Base-by-base conservation (phyloP, 2,329 filamentous ascomycete species). In the Polychaeton citri region DNA sequence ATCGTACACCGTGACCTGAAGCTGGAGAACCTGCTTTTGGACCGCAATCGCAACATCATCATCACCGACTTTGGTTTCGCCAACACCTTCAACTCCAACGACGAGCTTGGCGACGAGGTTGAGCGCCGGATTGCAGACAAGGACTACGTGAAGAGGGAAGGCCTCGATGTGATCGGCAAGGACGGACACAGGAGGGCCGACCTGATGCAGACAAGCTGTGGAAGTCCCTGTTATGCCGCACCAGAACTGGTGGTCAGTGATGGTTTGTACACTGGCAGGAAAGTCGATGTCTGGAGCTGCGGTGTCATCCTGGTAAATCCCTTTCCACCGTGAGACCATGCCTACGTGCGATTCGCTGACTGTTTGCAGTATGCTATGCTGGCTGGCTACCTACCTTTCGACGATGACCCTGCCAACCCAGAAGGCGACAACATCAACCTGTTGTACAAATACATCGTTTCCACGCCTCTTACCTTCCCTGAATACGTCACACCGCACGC, bases 51-150 rank as follows among this genome's bases (percentile, higher is more conserved):
- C 44, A 98, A 98, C 65, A 96, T 98, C 54, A 98, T 98, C 63
- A 98, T 98, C 55, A 98, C 90, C 12, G 90, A 98, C 62, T 98
- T 98, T 61, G 90, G 90, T 13, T 98, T 98, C 57, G 90, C 90
- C 48, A 98, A 98, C 61, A 96, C 87, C 0, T 98, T 98, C 54
- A 82, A 95, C 53, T 76, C 90, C 0, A 64, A 68, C 21, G 90
- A 98, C 53, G 86, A 95, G 57, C 70, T 98, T 26, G 76, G 74
- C 4, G 85, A 94, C 41, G 87, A 95, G 40, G 81, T 95, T 46
- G 90, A 96, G 60, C 74, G 85, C 51, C 83, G 86, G 44, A 65
- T 98, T 16, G 73, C 75, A 18, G 88, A 94, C 54, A 81, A 84
- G 46, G 87, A 95, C 13, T 90, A 79, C 53, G 81, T 96, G 42